phyloP scores from a whole-genome alignment of 371 early-diverging fungal genomes.

The Mucor velutinosus region DNA sequence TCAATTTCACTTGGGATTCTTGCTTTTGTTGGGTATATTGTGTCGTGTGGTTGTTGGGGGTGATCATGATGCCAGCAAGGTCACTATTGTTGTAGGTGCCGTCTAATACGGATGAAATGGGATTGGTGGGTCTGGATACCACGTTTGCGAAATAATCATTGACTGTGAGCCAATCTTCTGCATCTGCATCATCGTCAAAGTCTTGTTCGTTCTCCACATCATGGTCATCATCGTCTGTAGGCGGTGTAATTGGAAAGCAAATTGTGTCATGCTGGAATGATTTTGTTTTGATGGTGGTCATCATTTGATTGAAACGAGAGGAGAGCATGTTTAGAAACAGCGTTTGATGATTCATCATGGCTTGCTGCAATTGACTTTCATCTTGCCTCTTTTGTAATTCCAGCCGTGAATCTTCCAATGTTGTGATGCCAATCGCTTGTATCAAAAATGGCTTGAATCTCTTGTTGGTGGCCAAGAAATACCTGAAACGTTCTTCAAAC shows the following conservation, averaged over 20 bases:
- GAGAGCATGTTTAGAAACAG: not conserved
- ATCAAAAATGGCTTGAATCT: slow-evolving; percentile 36
- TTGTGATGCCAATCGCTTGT: slow-evolving; percentile 30
- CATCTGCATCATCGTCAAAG: not conserved
- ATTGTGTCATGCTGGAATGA: not conserved
- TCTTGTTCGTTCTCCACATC: not conserved
- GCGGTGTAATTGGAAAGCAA: slow-evolving; percentile 3
- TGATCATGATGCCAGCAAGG: not conserved
- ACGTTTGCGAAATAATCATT: not conserved
- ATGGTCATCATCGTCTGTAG: not conserved
- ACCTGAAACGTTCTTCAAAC: slow-evolving; percentile 49
- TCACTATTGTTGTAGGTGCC: not conserved
- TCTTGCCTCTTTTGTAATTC: not conserved
- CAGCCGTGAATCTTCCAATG: slow-evolving; percentile 7
- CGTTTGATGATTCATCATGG: slow-evolving; percentile 4
- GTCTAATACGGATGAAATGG: slow-evolving; percentile 16
- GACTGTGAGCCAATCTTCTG: not conserved
- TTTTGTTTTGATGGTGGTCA: not conserved
- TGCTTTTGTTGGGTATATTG: not conserved
- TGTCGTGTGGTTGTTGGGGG: not conserved
- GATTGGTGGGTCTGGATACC: slow-evolving; percentile 14
- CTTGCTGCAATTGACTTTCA: slow-evolving; percentile 1
- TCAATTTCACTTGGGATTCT: slow-evolving; percentile 1
- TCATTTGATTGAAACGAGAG: slow-evolving; percentile 4
- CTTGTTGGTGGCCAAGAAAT: slow-evolving; percentile 45